Base-by-base conservation (phyloP, 768 basidiomycete genomes). In the Lentinula raphanica region DNA sequence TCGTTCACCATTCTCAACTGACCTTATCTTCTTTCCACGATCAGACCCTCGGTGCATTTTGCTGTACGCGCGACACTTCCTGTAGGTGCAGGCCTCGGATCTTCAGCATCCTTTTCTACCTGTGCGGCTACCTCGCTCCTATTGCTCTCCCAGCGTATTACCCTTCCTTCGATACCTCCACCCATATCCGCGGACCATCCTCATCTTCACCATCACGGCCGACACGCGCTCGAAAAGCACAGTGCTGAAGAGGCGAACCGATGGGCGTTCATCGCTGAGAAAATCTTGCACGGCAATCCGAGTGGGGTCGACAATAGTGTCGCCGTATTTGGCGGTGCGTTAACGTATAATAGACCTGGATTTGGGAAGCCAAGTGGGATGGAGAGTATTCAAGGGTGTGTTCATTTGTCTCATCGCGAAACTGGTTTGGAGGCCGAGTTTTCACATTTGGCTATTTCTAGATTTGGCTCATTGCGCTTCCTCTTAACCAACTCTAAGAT, bases 241-340 rank as follows among this genome's bases (percentile, higher is more conserved):
- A 73, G 85, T 29, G 90, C 92, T 4, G 88, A 94, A 62, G 78
- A 87, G 62, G 86, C 95, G 63, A 98, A 99, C 71, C 78, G 80
- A 48, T 98, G 94, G 86, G 94, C 97, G 19, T 98, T 97, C 72
- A 76, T 98, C 53, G 82, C 88, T 11, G 97, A 99, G 75, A 98
- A 98, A 72, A 88, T 99, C 40, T 74, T 98, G 51, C 97, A 99
- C 69, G 97, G 97, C 0, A 98, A 90, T 66, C 97, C 97, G 2
- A 96, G 93, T 65, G 97, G 97, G 8, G 90, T 99, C 23, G 97
- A 99, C 70, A 98, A 99, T 70, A 90, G 94, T 19, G 92, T 98
- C 35, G 82, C 91, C 15, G 90, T 94, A 0, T 90, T 87, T 66
- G 97, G 97, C 19, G 96, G 96, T 49, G 97, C 94, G 27, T 77